Percentiles rank a stretch among this genome's conserved stretches.
These are phyloP conservation scores for Xylariomycetidae sp. DNA, from an alignment of 2,329 filamentous ascomycete genomes.

Conservation along the genomic window DNA sequence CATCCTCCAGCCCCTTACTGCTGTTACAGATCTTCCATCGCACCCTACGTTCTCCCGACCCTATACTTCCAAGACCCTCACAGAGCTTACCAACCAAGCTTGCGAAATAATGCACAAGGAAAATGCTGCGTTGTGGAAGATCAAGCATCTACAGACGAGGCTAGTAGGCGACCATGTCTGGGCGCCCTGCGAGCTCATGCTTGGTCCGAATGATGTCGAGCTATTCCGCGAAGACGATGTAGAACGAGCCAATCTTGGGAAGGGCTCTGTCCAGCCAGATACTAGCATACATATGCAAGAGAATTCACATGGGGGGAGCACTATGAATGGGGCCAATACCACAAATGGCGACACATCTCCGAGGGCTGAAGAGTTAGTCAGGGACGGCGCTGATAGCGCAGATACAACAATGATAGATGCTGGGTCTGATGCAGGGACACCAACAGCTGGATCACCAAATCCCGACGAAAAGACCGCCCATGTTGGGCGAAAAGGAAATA, in stretches of 20 bases:
- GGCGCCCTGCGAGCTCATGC: conserved; percentile 56
- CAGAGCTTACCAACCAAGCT: conserved; percentile 65
- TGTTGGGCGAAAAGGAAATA: conserved; percentile 5
- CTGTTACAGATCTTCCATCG: conserved; percentile 67
- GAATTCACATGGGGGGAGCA: not conserved
- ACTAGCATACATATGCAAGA: conserved; percentile 14
- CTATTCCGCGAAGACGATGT: conserved; percentile 48
- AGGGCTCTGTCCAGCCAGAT: conserved; percentile 18
- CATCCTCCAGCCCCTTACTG: conserved; percentile 69
- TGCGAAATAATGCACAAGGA: conserved; percentile 71
- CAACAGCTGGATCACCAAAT: conserved; percentile 11
- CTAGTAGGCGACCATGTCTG: conserved; percentile 71
- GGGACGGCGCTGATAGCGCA: too few species aligned
- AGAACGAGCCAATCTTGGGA: conserved; percentile 12
- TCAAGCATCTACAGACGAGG: conserved; percentile 68
- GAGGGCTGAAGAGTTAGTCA: too few species aligned
- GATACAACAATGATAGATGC: conserved; percentile 27
- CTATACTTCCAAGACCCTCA: conserved; percentile 69
- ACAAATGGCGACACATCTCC: too few species aligned
- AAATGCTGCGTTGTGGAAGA: conserved; percentile 65
- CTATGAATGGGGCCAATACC: conserved; percentile 6
- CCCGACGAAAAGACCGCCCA: conserved; percentile 12
- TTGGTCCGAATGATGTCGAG: conserved; percentile 51
- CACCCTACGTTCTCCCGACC: conserved; percentile 72
- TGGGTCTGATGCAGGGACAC: conserved; percentile 15